Evolutionary conservation across 768 basidiomycete genomes (phyloP), one percentile per base, ranked within the genome.

Genomic region (Fomitopsis serialis): DNA sequence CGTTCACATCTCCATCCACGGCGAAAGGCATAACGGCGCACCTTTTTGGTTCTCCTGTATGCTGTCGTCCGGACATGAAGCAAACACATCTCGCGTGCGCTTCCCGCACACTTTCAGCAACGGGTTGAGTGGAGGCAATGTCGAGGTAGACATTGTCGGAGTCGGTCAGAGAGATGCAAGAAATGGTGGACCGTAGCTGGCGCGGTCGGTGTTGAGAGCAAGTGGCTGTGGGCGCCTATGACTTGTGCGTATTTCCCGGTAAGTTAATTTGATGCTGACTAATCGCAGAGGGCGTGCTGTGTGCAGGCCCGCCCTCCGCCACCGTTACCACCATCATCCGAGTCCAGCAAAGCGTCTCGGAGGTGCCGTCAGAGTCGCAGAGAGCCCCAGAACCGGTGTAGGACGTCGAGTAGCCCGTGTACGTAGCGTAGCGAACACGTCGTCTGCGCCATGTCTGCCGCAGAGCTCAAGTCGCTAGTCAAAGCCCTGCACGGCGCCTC

Each of bases 391-490:
- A 15, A 17, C 6, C 15, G 37, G 8, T 40, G 37, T 40, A 40
- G 37, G 37, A 40, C 29, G 45, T 46, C 45, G 46, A 29, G 27
- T 47, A 47, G 37, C 37, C 29, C 25, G n/a, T 47, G 44, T 45
- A 45, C 44, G 46, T 47, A 47, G 29, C 46, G 29, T 49, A 49
- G 36, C 44, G 34, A 37, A 37, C n/a, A 36, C 21, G 40, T 43
- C 37, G 50, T 42, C 40, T 48, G 43, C 32, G 25, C 34, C 52
- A 66, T 68, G 66, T 63, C 74, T 45, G 70, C 70, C 52, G 67
- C 66, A 65, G 87, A 89, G 72, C 76, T 91, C 72, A 89, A 82
- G 78, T 84, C 81, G 70, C 81, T 87, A 69, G 87, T 86, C 50
- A 91, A 89, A 77, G 79, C 84, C 75, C 74, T 91, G 61, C 85